Base-by-base conservation (phyloP, 78 protist genomes). In the Diacronema lutheri region DNA sequence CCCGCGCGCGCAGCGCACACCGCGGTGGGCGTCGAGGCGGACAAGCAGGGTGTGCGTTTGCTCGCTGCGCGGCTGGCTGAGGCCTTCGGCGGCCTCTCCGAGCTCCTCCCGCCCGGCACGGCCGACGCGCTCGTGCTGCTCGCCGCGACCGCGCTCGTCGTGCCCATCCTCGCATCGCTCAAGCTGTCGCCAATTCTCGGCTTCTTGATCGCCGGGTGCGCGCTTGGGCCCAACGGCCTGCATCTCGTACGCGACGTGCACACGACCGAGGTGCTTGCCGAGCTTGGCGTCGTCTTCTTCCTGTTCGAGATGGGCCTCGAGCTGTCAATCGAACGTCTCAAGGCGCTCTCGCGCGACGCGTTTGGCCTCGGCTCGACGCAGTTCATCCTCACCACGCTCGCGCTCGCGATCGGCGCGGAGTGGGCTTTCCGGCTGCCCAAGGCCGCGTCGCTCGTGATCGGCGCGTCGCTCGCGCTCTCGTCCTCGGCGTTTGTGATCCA, bases 271-370 rank as follows among this genome's bases (percentile, higher is more conserved):
- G 41, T 38, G 79, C 57, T 71, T 13, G 79, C 79, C 6, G 79
- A 71, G 79, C 35, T 71, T 5, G 79, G 79, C 46, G 79, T 71
- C 26, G 79, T 71, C 31, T 71, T 71, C 79, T 71, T 71, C 58
- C 79, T 71, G 33, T 71, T 71, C 79, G 79, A 71, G 79, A 71
- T 71, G 79, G 79, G 79, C 10, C 79, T 71, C 35, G 79, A 71
- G 79, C 79, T 71, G 38, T 56, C 41, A 21, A 6, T 41, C 10
- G 79, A 71, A 37, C 56, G 79, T 19, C 79, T 71, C 79, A 71
- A 71, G 79, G 40, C 79, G 26, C 50, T 71, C 41, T 56, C 50
- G 9, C 57, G 79, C 4, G 79, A 71, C 79, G 79, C 79, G n/a
- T 71, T 71, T 41, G 40, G 76, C 23, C 71, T 33, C 40, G 41